Evolutionary conservation across 805 yeast species (phyloP).

Genomic region (Komagataella kurtzmanii): DNA sequence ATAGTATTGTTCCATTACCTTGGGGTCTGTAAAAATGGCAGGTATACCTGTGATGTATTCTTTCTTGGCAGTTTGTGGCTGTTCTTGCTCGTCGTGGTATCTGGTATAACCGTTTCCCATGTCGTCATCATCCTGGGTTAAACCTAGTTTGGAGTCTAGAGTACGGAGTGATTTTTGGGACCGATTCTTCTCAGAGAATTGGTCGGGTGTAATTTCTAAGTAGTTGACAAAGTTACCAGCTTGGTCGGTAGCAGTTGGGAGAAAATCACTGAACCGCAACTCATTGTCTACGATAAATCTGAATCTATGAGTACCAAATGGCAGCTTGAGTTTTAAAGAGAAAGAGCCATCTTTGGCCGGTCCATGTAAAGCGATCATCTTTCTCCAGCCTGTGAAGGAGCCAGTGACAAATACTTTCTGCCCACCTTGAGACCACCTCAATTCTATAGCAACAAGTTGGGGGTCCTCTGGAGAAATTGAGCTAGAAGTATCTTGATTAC

Average conservation of each 20-base stretch:
- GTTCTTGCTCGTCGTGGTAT: constrained; percentile 49
- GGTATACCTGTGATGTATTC: constrained; percentile 61
- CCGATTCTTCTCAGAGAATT: constrained; percentile 8
- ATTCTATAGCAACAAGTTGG: constrained; percentile 38
- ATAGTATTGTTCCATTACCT: constrained; percentile 79
- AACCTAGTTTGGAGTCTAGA: constrained; percentile 48
- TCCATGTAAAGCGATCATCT: constrained; percentile 77
- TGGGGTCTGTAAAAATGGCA: constrained; percentile 73
- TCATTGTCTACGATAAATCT: constrained; percentile 92
- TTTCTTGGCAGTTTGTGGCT: constrained; percentile 13
- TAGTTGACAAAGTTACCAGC: constrained; percentile 93
- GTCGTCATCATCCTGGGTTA: constrained; percentile 60
- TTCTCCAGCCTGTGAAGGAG: constrained; percentile 95
- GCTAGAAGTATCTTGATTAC: constrained; percentile 1
- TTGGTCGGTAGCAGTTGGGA: constrained; percentile 96
- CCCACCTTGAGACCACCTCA: constrained; percentile 96
- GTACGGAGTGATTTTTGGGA: constrained; percentile 20
- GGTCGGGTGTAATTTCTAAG: constrained; percentile 39
- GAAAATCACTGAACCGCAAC: constrained; percentile 70
- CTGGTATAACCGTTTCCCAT: constrained; percentile 74
- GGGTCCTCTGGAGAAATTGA: constrained; percentile 10
- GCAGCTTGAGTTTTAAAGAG: constrained; percentile 60
- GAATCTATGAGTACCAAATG: constrained; percentile 87
- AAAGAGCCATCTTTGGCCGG: constrained; percentile 39
- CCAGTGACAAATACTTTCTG: constrained; percentile 92